Evolutionary conservation across 2,329 filamentous ascomycete genomes (phyloP), one percentile per base, ranked within the genome.

Genomic region (Aspergillus sojae): DNA sequence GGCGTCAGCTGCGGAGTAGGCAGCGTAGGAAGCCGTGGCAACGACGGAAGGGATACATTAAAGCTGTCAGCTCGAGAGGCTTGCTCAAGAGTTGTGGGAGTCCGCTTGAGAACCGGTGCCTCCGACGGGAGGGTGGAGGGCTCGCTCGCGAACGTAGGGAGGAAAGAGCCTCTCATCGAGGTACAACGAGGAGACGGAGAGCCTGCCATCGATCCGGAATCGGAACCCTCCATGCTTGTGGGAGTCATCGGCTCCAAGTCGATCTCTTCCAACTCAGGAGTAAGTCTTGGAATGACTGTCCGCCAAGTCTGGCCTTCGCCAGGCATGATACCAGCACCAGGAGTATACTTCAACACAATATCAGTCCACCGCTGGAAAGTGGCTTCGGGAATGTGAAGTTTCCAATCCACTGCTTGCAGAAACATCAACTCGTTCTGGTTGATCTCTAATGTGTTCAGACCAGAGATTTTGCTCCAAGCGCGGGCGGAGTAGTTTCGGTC

Each of bases 391-490:
- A 99, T 94, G 78, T 99, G 95, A 34, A 99, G 87, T 73, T 93
- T 92, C 94, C 94, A 99, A 77, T 93, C 90, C 66, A 99, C 92
- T 53, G 94, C 92, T 65, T 90, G 82, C 54, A 99, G 85, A 77
- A 98, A 99, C 21, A 92, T 89, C 78, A 96, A 90, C 81, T 99
- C 95, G 77, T 98, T 98, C 74, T 93, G 91, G 80, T 98, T 98
- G 79, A 99, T 98, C 80, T 99, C 95, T 62, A 87, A 84, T 4
- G 93, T 94, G 76, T 92, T 93, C 62, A 99, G 84, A n/a, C 95
- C 95, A 21, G 95, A 98, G 71, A 99, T 99, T 84, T 97, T 98
- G 79, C 94, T 98, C 95, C 95, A 99, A 48, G 95, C 95, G 61
- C 94, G 90, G 56, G 95, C 93, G 16, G 95, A 98, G 80, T 96